These are phyloP conservation scores for Podospora conica DNA, from an alignment of 495 filamentous ascomycete genomes.

Conservation along the genomic window DNA sequence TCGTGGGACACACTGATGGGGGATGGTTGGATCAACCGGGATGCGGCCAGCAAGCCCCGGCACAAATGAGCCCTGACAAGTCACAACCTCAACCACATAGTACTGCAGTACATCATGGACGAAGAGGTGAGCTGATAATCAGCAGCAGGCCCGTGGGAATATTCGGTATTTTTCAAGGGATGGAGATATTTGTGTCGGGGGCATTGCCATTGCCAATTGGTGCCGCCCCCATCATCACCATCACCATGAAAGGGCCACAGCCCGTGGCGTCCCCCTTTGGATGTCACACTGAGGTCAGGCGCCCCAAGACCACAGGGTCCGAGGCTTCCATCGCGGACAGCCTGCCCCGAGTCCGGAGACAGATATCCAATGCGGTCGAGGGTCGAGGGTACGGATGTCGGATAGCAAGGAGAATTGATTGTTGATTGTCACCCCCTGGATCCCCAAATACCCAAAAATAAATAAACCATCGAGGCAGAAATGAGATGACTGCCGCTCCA, in stretches of 20 bases:
- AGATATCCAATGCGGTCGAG: neutral
- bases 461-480: neutral
- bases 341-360: neutral
- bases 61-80: neutral
- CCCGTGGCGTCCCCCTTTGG: slow-evolving; percentile 9
- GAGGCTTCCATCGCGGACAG: slow-evolving; percentile 14
- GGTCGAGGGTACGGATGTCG: no score
- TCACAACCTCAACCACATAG: no score
- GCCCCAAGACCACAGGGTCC: slow-evolving; percentile 14
- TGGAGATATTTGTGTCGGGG: no score
- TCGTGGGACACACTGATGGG: neutral
- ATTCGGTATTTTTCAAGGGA: neutral
- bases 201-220: neutral
- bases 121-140: no score
- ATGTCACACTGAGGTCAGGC: slow-evolving; percentile 27
- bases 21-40: neutral
- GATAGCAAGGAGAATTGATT: neutral
- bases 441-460: no score
- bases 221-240: neutral
- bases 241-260: neutral
- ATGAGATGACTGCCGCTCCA: neutral
- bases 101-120: no score
- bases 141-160: no score
- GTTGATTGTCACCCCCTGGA: neutral
- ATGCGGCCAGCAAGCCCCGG: neutral